Base-by-base conservation (phyloP, 768 basidiomycete genomes). In the Rhizopogon roseolus region DNA sequence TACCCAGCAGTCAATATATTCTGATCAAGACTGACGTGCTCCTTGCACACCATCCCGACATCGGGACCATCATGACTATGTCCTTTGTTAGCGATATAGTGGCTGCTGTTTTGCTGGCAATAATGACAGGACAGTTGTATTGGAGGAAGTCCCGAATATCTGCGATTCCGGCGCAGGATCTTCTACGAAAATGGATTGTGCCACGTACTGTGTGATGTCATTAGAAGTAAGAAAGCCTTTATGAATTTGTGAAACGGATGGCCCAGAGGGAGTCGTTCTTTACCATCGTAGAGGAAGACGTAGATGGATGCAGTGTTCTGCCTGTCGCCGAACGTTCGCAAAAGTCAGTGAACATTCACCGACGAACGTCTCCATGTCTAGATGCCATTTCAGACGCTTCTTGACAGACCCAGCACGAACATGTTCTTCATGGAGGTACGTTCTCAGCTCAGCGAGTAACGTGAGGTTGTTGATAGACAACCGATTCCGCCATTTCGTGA, bases 361-460 rank as follows among this genome's bases (percentile, higher is more conserved):
- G n/a, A n/a, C n/a, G n/a, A n/a, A n/a, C n/a, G n/a, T n/a, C n/a
- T n/a, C n/a, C n/a, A n/a, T n/a, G n/a, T n/a, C n/a, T n/a, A n/a
- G n/a, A n/a, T n/a, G 29, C n/a, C 40, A n/a, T 28, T 54, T 57
- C 3, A 59, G 44, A 2, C 52, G 55, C 25, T 54, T 32, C 40
- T 50, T 54, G 28, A 50, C 38, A 1, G 54, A 54, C 2, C 17
- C 44, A 25, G 38, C 45, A 10, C 37, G 45, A 9, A 57, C 25
- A 51, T 66, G 57, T 41, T 69, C 60, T 49, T 70, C 62, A 3
- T 59, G 61, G 37, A 71, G 54, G 44, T 68, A 63, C 60, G 70
- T 62, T 46, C 66, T 63, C 13, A 71, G 57, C 50, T 70, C 65
- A 19, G 60, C 54, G 36, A 71, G 58, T 11, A 53, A 51, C 6